Percentiles rank a stretch among this genome's conserved stretches.
These are phyloP conservation scores for Leishmania braziliensis DNA, from an alignment of 208 protist genomes.

Conservation along the genomic window DNA sequence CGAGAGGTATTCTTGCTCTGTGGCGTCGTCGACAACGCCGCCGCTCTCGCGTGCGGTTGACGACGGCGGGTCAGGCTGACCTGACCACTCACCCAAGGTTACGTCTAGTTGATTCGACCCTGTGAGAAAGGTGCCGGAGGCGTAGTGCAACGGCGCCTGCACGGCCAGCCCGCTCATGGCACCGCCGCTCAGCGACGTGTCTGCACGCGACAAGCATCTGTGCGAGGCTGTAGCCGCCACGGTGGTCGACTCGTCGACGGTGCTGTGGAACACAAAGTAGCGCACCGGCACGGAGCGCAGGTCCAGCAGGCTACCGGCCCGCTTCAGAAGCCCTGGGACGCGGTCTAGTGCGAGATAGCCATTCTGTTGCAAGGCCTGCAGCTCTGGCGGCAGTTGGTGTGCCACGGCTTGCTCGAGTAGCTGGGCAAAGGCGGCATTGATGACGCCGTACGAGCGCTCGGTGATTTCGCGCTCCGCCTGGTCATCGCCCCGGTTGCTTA, in stretches of 20 bases:
- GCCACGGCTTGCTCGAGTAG: constrained; percentile 53
- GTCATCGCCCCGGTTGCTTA: constrained; percentile 37
- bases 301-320: constrained; percentile 58
- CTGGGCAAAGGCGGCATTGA: constrained; percentile 67
- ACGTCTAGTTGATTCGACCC: constrained; percentile 58
- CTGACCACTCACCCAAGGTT: constrained; percentile 69
- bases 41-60: constrained; percentile 25
- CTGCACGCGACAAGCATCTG: background rate
- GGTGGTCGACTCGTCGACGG: constrained; percentile 33
- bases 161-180: constrained; percentile 18
- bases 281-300: constrained; percentile 73
- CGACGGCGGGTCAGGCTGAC: constrained; percentile 39
- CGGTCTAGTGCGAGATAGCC: constrained; percentile 80
- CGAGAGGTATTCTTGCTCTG: constrained; percentile 78
- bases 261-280: constrained; percentile 85
- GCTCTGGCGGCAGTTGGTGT: constrained; percentile 58
- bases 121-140: constrained; percentile 63
- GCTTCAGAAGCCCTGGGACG: constrained; percentile 61
- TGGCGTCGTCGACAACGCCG: constrained; percentile 39
- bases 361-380: constrained; percentile 48
- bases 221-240: constrained; percentile 5
- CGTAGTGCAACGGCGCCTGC: constrained; percentile 24
- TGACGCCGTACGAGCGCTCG: constrained; percentile 61
- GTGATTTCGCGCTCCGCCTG: constrained; percentile 69
- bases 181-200: background rate